Conservation (phyloP, 495 filamentous ascomycete genomes). For the Penicillium paradoxum region DNA sequence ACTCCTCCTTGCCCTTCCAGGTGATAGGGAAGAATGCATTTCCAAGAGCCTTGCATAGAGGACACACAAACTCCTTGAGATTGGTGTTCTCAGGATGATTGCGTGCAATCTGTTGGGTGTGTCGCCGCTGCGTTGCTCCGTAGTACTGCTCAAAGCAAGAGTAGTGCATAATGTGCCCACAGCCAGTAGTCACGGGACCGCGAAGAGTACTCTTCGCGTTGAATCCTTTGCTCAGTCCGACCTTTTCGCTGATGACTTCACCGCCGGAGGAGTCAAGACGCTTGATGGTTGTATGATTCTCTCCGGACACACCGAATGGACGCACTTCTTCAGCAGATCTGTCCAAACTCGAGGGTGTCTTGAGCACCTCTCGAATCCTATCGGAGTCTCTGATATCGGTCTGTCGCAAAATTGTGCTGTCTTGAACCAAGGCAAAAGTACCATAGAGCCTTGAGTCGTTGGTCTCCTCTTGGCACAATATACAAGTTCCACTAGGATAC, state of each 20-base stretch:
- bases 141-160: constrained; percentile 90
- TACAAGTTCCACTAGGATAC: constrained; percentile 91
- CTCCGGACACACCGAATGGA: constrained; percentile 83
- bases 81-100: constrained; percentile 78
- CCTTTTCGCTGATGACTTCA: constrained; percentile 64
- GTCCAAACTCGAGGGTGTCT: constrained; percentile 75
- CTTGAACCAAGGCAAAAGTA: constrained; percentile 81
- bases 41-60: constrained; percentile 95
- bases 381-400: constrained; percentile 77
- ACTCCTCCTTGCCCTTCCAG: constrained; percentile 87
- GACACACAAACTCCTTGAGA: constrained; percentile 87
- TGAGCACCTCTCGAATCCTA: constrained; percentile 75
- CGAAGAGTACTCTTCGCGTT: constrained; percentile 56
- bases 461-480: constrained; percentile 93
- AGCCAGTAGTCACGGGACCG: constrained; percentile 87
- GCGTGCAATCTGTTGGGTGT: constrained; percentile 85
- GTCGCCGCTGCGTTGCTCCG: constrained; percentile 72
- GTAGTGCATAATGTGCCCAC: constrained; percentile 98
- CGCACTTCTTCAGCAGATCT: constrained; percentile 73
- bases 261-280: constrained; percentile 70
- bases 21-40: constrained; percentile 94
- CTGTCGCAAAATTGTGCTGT: constrained; percentile 82
- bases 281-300: constrained; percentile 71
- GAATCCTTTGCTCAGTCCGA: constrained; percentile 86
- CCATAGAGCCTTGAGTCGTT: constrained; percentile 85